Percentiles rank a stretch among this genome's conserved stretches.
These are phyloP conservation scores for Penicillium taxi DNA, from an alignment of 495 filamentous ascomycete genomes.

Conservation along the genomic window DNA sequence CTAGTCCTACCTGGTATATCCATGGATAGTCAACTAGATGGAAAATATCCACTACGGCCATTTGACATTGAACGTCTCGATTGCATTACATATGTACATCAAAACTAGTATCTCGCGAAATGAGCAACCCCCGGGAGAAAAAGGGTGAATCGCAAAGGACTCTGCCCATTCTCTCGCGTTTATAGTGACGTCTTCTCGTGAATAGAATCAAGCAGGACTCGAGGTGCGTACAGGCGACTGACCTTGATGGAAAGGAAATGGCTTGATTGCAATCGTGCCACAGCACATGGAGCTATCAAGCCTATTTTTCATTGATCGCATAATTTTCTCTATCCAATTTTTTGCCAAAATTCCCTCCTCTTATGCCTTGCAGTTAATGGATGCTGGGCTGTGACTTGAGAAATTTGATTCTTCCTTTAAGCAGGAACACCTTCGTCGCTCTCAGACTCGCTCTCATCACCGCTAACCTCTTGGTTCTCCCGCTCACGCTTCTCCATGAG, in stretches of 20 bases:
- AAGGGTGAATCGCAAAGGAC: conserved; percentile 12
- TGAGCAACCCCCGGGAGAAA: conserved; percentile 4
- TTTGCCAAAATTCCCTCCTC: conserved; percentile 12
- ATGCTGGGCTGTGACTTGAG: conserved; percentile 10
- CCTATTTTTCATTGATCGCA: conserved; percentile 34
- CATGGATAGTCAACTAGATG: too few relatives aligned
- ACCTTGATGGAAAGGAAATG: conserved; percentile 17
- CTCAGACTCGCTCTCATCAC: conserved; percentile 89
- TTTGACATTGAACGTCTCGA: conserved; percentile 26
- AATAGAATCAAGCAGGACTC: conserved; percentile 15
- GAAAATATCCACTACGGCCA: conserved; percentile 19
- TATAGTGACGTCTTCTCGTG: conserved; percentile 15
- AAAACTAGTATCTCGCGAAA: conserved; percentile 22
- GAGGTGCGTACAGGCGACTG: conserved; percentile 21
- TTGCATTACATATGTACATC: conserved; percentile 38
- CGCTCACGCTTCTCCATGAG: conserved; percentile 98
- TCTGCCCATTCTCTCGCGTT: conserved; percentile 15
- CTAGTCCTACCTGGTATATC: too few relatives aligned
- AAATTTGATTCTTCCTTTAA: conserved; percentile 22
- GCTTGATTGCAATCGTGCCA: conserved; percentile 25
- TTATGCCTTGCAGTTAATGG: conserved; percentile 11
- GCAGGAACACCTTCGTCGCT: conserved; percentile 66
- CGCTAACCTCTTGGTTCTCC: conserved; percentile 94
- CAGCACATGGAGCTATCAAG: conserved; percentile 29
- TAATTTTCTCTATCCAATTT: conserved; percentile 36